Evolutionary conservation across 345 rosid genomes (phyloP).

Genomic region (Populus deltoides): DNA sequence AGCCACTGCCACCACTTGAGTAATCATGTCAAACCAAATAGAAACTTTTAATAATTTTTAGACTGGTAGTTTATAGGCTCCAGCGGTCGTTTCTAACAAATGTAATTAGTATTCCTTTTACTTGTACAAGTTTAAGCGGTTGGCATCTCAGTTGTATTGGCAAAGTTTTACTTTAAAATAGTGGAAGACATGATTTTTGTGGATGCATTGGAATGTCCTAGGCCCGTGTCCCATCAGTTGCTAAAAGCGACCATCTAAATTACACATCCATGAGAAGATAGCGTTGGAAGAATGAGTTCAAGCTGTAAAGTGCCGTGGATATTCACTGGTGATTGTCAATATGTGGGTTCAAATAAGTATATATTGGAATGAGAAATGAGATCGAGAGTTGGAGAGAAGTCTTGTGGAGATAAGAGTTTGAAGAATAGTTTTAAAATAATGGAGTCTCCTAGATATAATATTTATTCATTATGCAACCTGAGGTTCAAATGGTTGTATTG

Average conservation of each 20-base stretch:
- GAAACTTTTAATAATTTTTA: not conserved
- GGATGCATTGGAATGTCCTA: not conserved
- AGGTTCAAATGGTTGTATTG: not conserved
- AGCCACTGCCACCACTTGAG: not conserved
- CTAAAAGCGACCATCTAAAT: not conserved
- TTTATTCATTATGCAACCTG: too few relatives aligned
- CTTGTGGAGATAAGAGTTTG: not conserved
- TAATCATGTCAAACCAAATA: not conserved
- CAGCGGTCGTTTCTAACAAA: not conserved
- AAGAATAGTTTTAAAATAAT: not conserved
- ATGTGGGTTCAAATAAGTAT: not conserved
- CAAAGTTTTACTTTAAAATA: not conserved
- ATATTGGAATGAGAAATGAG: not conserved
- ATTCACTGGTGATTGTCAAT: not conserved
- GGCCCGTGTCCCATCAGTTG: not conserved
- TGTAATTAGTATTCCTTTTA: not conserved
- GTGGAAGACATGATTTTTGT: not conserved
- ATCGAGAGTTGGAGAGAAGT: too few relatives aligned
- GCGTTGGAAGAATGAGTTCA: not conserved
- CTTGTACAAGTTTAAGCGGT: not conserved
- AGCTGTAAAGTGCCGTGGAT: not conserved
- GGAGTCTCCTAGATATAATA: too few relatives aligned
- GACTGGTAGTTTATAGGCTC: not conserved
- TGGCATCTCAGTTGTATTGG: not conserved
- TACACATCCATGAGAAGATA: not conserved